Evolutionary conservation across 371 early-diverging fungal species (phyloP).

Genomic region (Apophysomyces trapeziformis): DNA sequence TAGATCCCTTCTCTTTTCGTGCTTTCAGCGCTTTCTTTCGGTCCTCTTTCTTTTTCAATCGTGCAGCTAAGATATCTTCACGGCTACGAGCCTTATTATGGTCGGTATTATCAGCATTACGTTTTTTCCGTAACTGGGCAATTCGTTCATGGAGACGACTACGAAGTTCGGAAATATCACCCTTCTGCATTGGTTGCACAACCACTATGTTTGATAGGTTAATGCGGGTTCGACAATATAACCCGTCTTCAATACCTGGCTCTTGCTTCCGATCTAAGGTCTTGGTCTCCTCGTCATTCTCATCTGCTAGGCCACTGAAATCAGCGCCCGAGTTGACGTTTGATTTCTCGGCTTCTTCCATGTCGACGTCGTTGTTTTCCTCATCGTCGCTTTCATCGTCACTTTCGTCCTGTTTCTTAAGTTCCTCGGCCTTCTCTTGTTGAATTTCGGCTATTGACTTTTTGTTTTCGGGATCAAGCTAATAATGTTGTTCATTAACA

Average conservation of each 20-base stretch:
- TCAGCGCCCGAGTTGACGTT: slow-evolving; percentile 31
- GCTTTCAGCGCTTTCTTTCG: slow-evolving; percentile 70
- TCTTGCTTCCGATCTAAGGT: slow-evolving; percentile 19
- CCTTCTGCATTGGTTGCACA: slow-evolving; percentile 47
- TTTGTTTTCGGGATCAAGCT: slow-evolving; percentile 59
- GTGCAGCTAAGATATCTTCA: slow-evolving; percentile 77
- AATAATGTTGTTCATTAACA: background rate
- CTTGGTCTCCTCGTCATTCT: slow-evolving; percentile 12
- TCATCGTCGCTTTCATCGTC: slow-evolving; percentile 25
- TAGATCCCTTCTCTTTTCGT: slow-evolving; percentile 67
- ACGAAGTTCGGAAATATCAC: slow-evolving; percentile 69
- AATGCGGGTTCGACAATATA: slow-evolving; percentile 5
- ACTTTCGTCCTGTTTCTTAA: slow-evolving; percentile 29
- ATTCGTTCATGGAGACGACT: slow-evolving; percentile 75
- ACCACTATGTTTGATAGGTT: background rate
- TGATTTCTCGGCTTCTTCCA: slow-evolving; percentile 34
- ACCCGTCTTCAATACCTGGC: background rate
- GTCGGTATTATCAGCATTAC: slow-evolving; percentile 58
- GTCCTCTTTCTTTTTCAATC: slow-evolving; percentile 78
- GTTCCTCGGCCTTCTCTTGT: slow-evolving; percentile 40
- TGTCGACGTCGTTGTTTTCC: slow-evolving; percentile 31
- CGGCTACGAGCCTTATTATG: slow-evolving; percentile 63
- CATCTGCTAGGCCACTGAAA: slow-evolving; percentile 33
- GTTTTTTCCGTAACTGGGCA: slow-evolving; percentile 66
- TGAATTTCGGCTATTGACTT: slow-evolving; percentile 58